Percentiles rank a stretch among this genome's conserved stretches.
Evolutionary conservation across 768 basidiomycete genomes (phyloP).

Genomic region (Rhodotorula paludigena): DNA sequence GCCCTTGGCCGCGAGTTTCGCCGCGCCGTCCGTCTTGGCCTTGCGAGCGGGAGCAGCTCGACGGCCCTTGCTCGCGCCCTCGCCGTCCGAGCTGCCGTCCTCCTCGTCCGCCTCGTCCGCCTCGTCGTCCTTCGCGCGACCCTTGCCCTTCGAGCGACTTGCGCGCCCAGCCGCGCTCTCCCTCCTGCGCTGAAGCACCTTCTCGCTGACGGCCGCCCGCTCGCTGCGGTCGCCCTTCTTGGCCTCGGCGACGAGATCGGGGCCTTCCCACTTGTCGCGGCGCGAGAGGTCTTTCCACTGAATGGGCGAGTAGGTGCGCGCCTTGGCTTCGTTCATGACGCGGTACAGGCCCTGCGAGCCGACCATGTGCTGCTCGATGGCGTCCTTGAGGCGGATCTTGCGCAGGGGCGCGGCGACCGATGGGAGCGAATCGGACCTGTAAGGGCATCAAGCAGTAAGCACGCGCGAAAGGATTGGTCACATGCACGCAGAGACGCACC

Average conservation of each 20-base stretch:
- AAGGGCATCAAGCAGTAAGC: no score
- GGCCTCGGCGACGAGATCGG: constrained; percentile 44
- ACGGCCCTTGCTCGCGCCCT: constrained; percentile 8
- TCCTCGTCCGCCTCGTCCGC: constrained; percentile 13
- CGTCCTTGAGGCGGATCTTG: constrained; percentile 71
- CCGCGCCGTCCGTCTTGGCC: neutral
- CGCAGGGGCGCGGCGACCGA: constrained; percentile 65
- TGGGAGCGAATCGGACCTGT: constrained; percentile 69
- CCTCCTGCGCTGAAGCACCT: constrained; percentile 29
- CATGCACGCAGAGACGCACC: constrained; percentile 57
- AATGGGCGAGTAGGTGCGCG: constrained; percentile 72
- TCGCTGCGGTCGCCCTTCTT: constrained; percentile 29
- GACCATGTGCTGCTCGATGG: constrained; percentile 89
- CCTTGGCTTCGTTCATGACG: constrained; percentile 84
- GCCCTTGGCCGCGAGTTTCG: neutral
- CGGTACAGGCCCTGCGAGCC: constrained; percentile 75
- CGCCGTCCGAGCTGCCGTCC: neutral
- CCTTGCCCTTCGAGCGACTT: constrained; percentile 14
- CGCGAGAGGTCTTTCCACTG: constrained; percentile 78
- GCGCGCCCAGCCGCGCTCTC: constrained; percentile 4
- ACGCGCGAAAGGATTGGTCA: no score
- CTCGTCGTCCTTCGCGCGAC: constrained; percentile 33
- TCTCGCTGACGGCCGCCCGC: constrained; percentile 40
- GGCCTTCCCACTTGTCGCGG: constrained; percentile 67
- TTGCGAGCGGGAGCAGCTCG: constrained; percentile 13